Conservation (phyloP, 2,329 filamentous ascomycete genomes). For the Alternaria triticimaculans region DNA sequence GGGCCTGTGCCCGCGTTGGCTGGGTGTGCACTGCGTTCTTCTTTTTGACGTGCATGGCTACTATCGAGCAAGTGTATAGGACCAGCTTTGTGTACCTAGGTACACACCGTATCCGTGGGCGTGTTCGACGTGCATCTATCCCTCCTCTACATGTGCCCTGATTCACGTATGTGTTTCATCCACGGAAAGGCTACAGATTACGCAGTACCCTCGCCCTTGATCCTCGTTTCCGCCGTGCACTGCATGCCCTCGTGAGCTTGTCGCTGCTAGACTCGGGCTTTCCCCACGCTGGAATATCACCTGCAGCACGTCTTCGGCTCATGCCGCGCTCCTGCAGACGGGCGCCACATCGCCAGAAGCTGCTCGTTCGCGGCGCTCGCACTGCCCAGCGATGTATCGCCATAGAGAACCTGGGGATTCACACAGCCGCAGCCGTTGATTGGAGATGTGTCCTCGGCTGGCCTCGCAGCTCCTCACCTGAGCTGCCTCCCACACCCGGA, state of each 20-base stretch:
- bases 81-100: background rate
- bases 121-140: background rate
- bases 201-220: background rate
- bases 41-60: background rate
- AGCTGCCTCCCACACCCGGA: constrained; percentile 18
- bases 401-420: constrained; percentile 27
- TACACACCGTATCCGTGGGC: background rate
- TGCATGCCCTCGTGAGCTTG: background rate
- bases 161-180: background rate
- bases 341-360: constrained; percentile 30
- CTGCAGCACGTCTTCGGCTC: constrained; percentile 21
- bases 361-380: constrained; percentile 21
- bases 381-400: constrained; percentile 8
- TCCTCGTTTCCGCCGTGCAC: background rate
- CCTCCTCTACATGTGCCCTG: background rate
- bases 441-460: constrained; percentile 38
- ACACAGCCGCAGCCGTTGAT: constrained; percentile 28
- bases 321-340: constrained; percentile 29
- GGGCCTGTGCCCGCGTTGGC: background rate
- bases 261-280: background rate
- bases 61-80: background rate
- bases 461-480: constrained; percentile 32
- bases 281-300: constrained; percentile 11
- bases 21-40: background rate
- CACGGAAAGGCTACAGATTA: background rate